Evolutionary conservation across 345 rosid genomes (phyloP).

Genomic region (Populus pruinosa): DNA sequence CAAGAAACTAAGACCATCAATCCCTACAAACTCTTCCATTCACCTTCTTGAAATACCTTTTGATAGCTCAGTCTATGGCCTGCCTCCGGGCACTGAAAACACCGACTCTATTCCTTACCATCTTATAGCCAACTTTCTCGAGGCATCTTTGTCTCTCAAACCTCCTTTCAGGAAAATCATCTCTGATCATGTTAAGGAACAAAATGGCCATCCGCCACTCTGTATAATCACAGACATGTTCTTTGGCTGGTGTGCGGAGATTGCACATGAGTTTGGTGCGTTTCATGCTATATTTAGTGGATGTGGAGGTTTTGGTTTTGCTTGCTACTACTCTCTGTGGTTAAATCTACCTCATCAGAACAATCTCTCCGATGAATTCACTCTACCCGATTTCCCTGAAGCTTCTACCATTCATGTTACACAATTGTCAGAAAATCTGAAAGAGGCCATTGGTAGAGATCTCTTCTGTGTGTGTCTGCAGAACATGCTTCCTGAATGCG

Average conservation of each 20-base stretch:
- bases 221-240: slow-evolving; percentile 51
- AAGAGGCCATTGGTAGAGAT: slow-evolving; percentile 51
- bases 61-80: slow-evolving; percentile 55
- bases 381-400: slow-evolving; percentile 51
- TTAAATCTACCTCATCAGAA: slow-evolving; percentile 34
- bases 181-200: slow-evolving; percentile 8
- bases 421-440: slow-evolving; percentile 42
- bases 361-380: slow-evolving; percentile 33
- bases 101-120: slow-evolving; percentile 62
- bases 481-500: slow-evolving; percentile 42
- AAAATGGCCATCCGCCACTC: slow-evolving; percentile 24
- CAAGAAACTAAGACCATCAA: slow-evolving; percentile 15
- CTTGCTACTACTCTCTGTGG: slow-evolving; percentile 62
- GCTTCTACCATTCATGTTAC: slow-evolving; percentile 43
- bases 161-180: slow-evolving; percentile 41
- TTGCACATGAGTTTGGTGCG: slow-evolving; percentile 51
- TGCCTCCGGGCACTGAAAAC: slow-evolving; percentile 67
- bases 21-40: slow-evolving; percentile 52
- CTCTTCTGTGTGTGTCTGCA: slow-evolving; percentile 42
- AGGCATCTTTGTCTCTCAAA: slow-evolving; percentile 51
- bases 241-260: slow-evolving; percentile 60
- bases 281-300: slow-evolving; percentile 49
- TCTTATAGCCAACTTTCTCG: slow-evolving; percentile 45
- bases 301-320: slow-evolving; percentile 49
- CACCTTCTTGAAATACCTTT: slow-evolving; percentile 58